Evolutionary conservation across 176 grass and related monocot species (phyloP), one percentile per base, ranked within the genome.

Genomic region (Carex myosuroides): DNA sequence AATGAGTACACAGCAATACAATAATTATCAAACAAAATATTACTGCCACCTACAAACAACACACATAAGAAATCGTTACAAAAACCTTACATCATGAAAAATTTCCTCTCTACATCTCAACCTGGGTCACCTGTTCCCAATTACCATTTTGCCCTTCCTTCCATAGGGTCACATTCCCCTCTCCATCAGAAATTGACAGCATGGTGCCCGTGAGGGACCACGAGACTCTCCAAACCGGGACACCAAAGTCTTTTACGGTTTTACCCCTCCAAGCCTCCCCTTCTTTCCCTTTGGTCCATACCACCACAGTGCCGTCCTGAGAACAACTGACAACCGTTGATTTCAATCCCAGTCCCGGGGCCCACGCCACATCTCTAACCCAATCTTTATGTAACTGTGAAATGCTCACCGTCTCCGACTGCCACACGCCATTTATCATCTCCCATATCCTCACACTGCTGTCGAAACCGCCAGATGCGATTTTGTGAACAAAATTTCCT

Each of bases 181-280:
- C 87, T 2, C 94, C 89, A 55, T 87, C 89, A 2, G 94, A 91
- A 8, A 96, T 84, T 0, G 91, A 91, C 16, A 96, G 68, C 66
- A 96, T 93, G 86, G 78, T 91, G 37, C 94, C 91, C 3, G 94
- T 91, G 65, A 93, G 70, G 33, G 91, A 88, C 94, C 94, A 93
- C 21, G 94, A 96, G 20, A 96, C 84, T 81, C 94, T 89, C 94
- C 94, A 96, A 20, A 91, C 91, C 0, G 94, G 89, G 42, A 61
- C 67, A 9, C 85, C 84, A 26, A 96, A 91, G 75, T 91, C 85
- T 6, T 50, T 90, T 88, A 96, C 87, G 9, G 84, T 82, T 88
- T 91, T 96, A 26, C 91, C 87, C 70, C 91, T 88, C 94, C 94
- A 96, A 77, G 87, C 85, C 39, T 88, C 90, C 57, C 88, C 86